Percentiles rank a stretch among this genome's conserved stretches.
Evolutionary conservation across 2,329 filamentous ascomycete genomes (phyloP).

Genomic region (Alternaria brassicae): DNA sequence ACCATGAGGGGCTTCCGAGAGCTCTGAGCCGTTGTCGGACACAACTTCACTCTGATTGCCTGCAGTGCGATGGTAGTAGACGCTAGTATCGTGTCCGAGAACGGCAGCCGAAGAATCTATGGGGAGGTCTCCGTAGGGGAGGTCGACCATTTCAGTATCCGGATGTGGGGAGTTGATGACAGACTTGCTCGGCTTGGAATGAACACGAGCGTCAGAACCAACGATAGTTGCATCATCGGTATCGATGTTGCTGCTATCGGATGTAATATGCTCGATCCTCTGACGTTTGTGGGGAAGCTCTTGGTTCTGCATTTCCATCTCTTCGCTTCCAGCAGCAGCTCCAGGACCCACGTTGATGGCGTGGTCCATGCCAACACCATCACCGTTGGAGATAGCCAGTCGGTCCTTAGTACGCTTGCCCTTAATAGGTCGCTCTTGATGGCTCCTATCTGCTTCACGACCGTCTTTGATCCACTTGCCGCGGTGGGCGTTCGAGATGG

Average conservation of each 20-base stretch:
- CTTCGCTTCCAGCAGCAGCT: background rate
- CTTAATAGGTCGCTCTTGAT: background rate
- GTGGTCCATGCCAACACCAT: background rate
- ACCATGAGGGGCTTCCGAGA: background rate
- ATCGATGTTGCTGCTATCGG: background rate
- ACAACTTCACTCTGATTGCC: background rate
- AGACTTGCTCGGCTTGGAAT: background rate
- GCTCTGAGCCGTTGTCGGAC: background rate
- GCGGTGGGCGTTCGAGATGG: constrained; percentile 15
- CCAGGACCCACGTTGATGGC: background rate
- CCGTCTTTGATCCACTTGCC: constrained; percentile 16
- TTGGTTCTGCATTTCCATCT: background rate
- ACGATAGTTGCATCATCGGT: background rate
- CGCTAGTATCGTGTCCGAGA: background rate
- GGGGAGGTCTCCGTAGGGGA: background rate
- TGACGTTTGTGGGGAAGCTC: background rate
- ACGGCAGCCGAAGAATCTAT: background rate
- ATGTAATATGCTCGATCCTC: background rate
- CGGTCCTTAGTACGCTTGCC: background rate
- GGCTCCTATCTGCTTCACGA: constrained; percentile 7
- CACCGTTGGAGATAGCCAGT: background rate
- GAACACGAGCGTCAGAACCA: background rate
- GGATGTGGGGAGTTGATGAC: background rate
- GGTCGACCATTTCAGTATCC: background rate
- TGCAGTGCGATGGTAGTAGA: background rate